Percentiles rank a stretch among this genome's conserved stretches.
These are phyloP conservation scores for Wickerhamomyces xylosicus DNA, from an alignment of 805 yeast species.

Conservation along the genomic window DNA sequence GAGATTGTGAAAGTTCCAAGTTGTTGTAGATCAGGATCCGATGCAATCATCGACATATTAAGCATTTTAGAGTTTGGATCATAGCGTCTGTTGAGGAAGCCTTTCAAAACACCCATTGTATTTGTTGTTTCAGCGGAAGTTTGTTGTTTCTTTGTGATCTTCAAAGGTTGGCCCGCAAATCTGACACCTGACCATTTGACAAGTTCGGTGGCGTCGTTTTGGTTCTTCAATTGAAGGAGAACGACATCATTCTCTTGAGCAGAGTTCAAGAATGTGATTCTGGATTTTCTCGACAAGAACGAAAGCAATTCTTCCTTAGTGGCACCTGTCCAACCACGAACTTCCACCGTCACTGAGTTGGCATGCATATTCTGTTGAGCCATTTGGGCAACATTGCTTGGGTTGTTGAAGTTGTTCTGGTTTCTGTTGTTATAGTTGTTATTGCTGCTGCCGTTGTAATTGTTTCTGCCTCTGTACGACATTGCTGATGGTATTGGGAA, in stretches of 20 bases:
- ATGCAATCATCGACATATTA: constrained; percentile 53
- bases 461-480: constrained; percentile 1
- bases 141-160: constrained; percentile 25
- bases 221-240: constrained; percentile 44
- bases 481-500: no score
- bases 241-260: constrained; percentile 46
- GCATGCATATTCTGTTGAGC: constrained; percentile 8
- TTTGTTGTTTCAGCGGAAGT: constrained; percentile 22
- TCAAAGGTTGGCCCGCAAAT: constrained; percentile 67
- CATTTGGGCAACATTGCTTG: constrained; percentile 8
- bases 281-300: constrained; percentile 61
- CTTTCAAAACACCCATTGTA: constrained; percentile 54
- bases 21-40: constrained; percentile 48
- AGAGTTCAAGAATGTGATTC: constrained; percentile 42
- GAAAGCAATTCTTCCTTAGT: constrained; percentile 53
- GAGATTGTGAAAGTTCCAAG: constrained; percentile 57
- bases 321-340: constrained; percentile 79
- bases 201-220: constrained; percentile 48
- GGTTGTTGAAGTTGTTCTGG: constrained; percentile 2
- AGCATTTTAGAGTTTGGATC: constrained; percentile 54
- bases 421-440: background rate
- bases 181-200: constrained; percentile 62
- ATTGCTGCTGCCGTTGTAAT: background rate
- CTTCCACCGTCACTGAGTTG: constrained; percentile 42
- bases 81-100: constrained; percentile 58